phyloP scores from a whole-genome alignment of 164 flowering plant genomes.

The Santalum album region DNA sequence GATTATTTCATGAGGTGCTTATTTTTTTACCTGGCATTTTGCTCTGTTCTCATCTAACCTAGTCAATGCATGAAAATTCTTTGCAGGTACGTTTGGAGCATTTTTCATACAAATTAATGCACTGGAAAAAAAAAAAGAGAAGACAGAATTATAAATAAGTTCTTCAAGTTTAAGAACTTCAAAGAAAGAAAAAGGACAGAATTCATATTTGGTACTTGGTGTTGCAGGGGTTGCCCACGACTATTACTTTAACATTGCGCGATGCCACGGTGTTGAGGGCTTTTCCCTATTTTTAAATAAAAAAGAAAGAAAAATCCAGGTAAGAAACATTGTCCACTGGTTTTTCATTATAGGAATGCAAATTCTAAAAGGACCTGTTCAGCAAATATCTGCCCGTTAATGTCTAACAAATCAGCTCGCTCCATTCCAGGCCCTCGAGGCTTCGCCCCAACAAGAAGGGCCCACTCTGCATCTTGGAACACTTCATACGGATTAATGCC shows the following conservation, averaged over 20 bases:
- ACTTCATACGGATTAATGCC: conserved; percentile 88
- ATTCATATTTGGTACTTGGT: conserved; percentile 59
- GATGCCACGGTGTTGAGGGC: conserved; percentile 92
- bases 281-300: conserved; percentile 44
- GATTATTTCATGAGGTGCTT: background rate
- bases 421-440: conserved; percentile 99
- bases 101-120: conserved; percentile 89
- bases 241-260: conserved; percentile 82
- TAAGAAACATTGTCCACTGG: background rate
- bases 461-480: conserved; percentile 90
- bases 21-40: conserved; percentile 69
- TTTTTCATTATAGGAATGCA: background rate
- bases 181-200: background rate
- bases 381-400: conserved; percentile 89
- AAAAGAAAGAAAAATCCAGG: background rate
- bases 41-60: conserved; percentile 96
- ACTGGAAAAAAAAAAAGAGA: conserved; percentile 31
- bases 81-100: conserved; percentile 90
- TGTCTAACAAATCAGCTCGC: conserved; percentile 77
- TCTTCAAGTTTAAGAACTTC: background rate
- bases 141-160: conserved; percentile 2
- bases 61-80: conserved; percentile 93
- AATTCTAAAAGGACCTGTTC: conserved; percentile 52
- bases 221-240: conserved; percentile 96
- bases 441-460: conserved; percentile 91